Conservation (phyloP, 2,329 filamentous ascomycete species). For the Trichoderma harzianum region DNA sequence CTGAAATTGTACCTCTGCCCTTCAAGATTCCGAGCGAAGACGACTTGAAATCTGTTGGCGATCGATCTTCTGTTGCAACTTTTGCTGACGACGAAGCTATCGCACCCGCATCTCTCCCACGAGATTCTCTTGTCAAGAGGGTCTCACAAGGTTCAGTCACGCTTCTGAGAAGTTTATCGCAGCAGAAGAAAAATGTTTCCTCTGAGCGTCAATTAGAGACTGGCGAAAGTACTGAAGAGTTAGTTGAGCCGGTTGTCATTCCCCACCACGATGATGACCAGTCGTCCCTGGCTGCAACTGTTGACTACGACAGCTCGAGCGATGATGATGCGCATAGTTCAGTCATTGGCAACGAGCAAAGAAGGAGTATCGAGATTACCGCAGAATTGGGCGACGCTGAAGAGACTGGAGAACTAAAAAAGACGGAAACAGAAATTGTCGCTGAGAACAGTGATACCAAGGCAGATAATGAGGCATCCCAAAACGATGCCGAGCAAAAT, state of each 20-base stretch:
- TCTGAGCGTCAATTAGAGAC: conserved; percentile 21
- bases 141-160: conserved; percentile 48
- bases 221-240: conserved; percentile 45
- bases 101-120: conserved; percentile 24
- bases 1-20: conserved; percentile 60
- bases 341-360: conserved; percentile 23
- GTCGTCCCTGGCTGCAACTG: conserved; percentile 55
- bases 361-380: conserved; percentile 38
- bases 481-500: not conserved
- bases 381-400: conserved; percentile 33
- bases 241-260: conserved; percentile 36
- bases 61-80: conserved; percentile 66
- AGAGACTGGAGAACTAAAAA: not conserved
- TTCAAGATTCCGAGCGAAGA: conserved; percentile 56
- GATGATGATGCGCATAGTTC: conserved; percentile 36
- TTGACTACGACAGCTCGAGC: conserved; percentile 50
- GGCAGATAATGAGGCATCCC: not conserved
- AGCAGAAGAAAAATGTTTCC: conserved; percentile 23
- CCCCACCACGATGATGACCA: conserved; percentile 40
- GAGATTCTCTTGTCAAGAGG: conserved; percentile 44
- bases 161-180: conserved; percentile 44
- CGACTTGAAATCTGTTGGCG: conserved; percentile 39
- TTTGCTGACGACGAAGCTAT: conserved; percentile 60
- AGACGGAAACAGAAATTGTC: not conserved
- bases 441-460: not conserved